Base-by-base conservation (phyloP, 495 filamentous ascomycete species). In the Amniculicola lignicola region DNA sequence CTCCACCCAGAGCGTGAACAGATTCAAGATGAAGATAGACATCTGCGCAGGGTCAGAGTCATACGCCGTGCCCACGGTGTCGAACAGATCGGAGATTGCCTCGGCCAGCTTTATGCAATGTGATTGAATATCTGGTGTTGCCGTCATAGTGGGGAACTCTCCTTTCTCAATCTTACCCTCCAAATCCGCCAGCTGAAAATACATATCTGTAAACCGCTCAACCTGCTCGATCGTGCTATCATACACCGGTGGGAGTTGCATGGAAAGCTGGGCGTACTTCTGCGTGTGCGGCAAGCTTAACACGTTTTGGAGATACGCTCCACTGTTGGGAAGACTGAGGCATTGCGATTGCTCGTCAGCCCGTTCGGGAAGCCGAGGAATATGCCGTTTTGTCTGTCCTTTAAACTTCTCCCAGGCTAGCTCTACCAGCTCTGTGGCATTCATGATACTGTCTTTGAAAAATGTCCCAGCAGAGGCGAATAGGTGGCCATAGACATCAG, bases 261-360 rank as follows among this genome's bases (percentile, higher is more conserved):
- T 22, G 14, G 46, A 46, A 38, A 22, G 29, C 29, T 9, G 36
- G 36, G 29, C 23, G 5, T 40, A 24, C 21, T 29, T 40, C 38
- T 51, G 31, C 33, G 37, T 33, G 14, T 12, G 31, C 3, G 55
- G 54, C 21, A 56, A 29, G 25, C 37, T 25, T 9, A 73, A 55
- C 23, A 71, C 19, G 1, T 64, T 40, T 15, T 54, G 22, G 7
- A 82, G 62, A 41, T 77, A 74, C 4, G 57, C 9, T 7, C 68
- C 63, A 48, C 79, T 82, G 39, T 76, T 76, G 7, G 59, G 64
- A 25, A 83, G 73, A 1, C 64, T 65, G 6, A 84, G 67, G 0
- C 28, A 22, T 3, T 74, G 51, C 24, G 67, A 66, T 0, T 51
- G 24, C 0, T 61, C 18, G 11, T 72, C 54, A 1, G 75, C 74